A percentile compares a stretch with the other conserved stretches of the same genome.
phyloP scores from a whole-genome alignment of 305 asterid species.

The Rubia balearica region DNA sequence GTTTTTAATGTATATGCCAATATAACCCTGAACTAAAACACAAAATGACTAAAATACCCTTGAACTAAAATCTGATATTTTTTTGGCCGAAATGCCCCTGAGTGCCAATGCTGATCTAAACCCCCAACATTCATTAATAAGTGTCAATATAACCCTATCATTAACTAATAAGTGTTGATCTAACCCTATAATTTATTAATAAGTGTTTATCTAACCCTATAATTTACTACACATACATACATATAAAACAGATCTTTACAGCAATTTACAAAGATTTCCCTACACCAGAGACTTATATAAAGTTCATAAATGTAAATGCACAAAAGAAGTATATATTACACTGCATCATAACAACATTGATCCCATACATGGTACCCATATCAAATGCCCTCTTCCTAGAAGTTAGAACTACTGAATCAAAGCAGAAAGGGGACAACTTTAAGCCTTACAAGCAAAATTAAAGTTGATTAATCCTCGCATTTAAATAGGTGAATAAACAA shows the following conservation, averaged over 20 bases:
- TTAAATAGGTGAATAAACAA: background rate
- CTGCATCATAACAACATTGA: background rate
- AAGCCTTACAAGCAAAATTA: background rate
- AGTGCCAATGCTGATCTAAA: too few relatives aligned
- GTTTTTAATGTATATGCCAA: too few relatives aligned
- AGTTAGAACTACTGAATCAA: background rate
- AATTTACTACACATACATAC: conserved; percentile 46
- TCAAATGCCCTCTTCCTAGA: background rate
- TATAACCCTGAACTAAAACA: too few relatives aligned
- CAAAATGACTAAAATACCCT: too few relatives aligned
- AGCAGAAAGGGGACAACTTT: background rate
- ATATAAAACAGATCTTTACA: background rate
- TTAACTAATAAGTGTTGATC: too few relatives aligned
- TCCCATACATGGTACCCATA: background rate
- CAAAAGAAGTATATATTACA: background rate
- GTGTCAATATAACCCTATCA: too few relatives aligned
- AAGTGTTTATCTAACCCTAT: too few relatives aligned
- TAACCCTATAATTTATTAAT: too few relatives aligned
- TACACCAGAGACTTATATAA: background rate
- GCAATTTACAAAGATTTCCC: background rate
- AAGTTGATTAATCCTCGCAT: background rate
- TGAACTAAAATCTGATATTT: too few relatives aligned
- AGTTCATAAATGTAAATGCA: background rate
- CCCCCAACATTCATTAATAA: too few relatives aligned
- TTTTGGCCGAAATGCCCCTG: too few relatives aligned